phyloP scores from a whole-genome alignment of 345 rosid species.

The Ailanthus altissimus region DNA sequence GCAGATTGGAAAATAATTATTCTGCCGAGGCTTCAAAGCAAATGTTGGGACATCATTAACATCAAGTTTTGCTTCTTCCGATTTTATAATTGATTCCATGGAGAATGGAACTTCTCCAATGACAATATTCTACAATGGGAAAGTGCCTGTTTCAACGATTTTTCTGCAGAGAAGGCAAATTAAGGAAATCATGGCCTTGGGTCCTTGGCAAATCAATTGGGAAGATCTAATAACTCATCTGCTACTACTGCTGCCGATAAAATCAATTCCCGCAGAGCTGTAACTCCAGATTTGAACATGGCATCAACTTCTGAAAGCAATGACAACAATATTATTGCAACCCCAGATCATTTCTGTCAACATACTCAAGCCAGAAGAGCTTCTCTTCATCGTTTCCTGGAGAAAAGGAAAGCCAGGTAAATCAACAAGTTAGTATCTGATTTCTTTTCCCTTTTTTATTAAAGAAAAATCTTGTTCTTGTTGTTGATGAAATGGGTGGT shows the following conservation, averaged over 20 bases:
- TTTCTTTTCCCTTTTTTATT: no score
- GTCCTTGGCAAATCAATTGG: slow-evolving; percentile 37
- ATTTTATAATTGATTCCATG: slow-evolving; percentile 1
- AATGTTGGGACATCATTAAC: neutral
- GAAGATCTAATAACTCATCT: neutral
- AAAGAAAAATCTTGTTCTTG: neutral
- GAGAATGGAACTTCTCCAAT: slow-evolving; percentile 41
- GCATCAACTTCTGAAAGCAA: slow-evolving; percentile 28
- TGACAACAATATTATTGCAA: neutral
- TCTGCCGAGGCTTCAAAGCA: neutral
- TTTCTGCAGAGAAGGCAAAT: slow-evolving; percentile 60
- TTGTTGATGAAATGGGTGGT: neutral
- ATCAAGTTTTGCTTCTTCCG: slow-evolving; percentile 18
- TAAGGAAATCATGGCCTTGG: slow-evolving; percentile 53
- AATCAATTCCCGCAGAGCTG: slow-evolving; percentile 4
- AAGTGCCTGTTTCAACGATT: slow-evolving; percentile 47
- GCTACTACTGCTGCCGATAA: slow-evolving; percentile 10
- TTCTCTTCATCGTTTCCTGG: slow-evolving; percentile 69
- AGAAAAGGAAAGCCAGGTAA: slow-evolving; percentile 79
- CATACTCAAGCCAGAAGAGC: slow-evolving; percentile 35
- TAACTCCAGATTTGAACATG: slow-evolving; percentile 40
- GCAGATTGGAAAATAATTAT: slow-evolving; percentile 27
- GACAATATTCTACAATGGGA: slow-evolving; percentile 66
- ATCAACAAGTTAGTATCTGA: neutral
- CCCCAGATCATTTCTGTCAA: no score